Conservation (phyloP, 176 grass and related monocot species). For the Ensete ventricosum region DNA sequence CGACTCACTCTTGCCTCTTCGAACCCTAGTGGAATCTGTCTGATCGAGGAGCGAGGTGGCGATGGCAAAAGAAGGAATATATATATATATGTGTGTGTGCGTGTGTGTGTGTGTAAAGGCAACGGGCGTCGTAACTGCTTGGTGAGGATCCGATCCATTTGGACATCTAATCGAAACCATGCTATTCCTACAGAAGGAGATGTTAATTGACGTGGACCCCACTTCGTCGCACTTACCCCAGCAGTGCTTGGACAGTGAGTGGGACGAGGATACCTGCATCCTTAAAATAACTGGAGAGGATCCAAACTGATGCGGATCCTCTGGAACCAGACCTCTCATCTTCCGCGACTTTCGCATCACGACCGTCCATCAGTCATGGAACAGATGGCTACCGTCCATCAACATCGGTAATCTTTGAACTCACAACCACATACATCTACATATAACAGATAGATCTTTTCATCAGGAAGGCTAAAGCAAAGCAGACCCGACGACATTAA, state of each 20-base stretch:
- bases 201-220: conserved; percentile 27
- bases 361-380: too few relatives aligned
- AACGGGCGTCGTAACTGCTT: neutral
- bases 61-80: neutral
- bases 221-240: too few relatives aligned
- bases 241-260: too few relatives aligned
- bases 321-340: too few relatives aligned
- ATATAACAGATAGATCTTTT: conserved; percentile 20
- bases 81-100: neutral
- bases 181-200: conserved; percentile 36
- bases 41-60: neutral
- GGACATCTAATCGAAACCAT: conserved; percentile 10
- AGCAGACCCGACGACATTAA: conserved; percentile 27
- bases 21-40: neutral
- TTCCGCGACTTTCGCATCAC: too few relatives aligned
- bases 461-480: conserved; percentile 37
- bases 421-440: conserved; percentile 28
- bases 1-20: neutral
- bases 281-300: too few relatives aligned
- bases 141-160: neutral
- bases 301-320: too few relatives aligned
- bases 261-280: too few relatives aligned
- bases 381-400: too few relatives aligned
- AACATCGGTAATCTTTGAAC: neutral
- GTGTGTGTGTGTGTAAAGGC: neutral